Percentiles rank a stretch among this genome's conserved stretches.
Evolutionary conservation across 306 rosid species (phyloP).

Genomic region (Fragaria vesca): DNA sequence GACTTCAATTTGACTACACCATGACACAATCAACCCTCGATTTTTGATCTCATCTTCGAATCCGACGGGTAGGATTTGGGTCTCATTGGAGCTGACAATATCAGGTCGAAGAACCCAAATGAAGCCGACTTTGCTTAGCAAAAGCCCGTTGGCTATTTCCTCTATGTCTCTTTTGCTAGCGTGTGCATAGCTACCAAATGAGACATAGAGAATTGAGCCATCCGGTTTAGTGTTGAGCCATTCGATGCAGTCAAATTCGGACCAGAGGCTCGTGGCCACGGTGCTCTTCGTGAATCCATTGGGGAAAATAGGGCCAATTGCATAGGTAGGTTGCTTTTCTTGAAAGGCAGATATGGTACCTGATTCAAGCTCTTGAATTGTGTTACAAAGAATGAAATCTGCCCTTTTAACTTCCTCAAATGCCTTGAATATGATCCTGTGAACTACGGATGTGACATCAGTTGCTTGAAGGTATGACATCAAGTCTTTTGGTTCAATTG

Average conservation of each 20-base stretch:
- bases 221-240: slow-evolving; percentile 12
- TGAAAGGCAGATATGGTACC: slow-evolving; percentile 25
- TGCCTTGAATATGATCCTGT: slow-evolving; percentile 18
- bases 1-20: slow-evolving; percentile 33
- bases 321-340: slow-evolving; percentile 21
- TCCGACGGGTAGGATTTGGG: slow-evolving; percentile 13
- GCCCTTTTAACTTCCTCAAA: slow-evolving; percentile 19
- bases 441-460: background rate
- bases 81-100: slow-evolving; percentile 15
- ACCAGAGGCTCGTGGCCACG: slow-evolving; percentile 22
- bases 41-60: slow-evolving; percentile 18
- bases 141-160: slow-evolving; percentile 21
- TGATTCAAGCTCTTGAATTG: slow-evolving; percentile 30
- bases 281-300: slow-evolving; percentile 16
- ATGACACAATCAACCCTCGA: slow-evolving; percentile 19
- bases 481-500: slow-evolving; percentile 27
- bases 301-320: slow-evolving; percentile 22
- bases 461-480: slow-evolving; percentile 26
- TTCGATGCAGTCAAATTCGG: slow-evolving; percentile 14
- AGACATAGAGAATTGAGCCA: slow-evolving; percentile 14
- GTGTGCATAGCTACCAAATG: slow-evolving; percentile 24
- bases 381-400: slow-evolving; percentile 23
- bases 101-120: slow-evolving; percentile 13
- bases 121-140: slow-evolving; percentile 2
- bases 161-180: slow-evolving; percentile 9